Conservation (phyloP, 345 rosid species). For the Turnera subulata region DNA sequence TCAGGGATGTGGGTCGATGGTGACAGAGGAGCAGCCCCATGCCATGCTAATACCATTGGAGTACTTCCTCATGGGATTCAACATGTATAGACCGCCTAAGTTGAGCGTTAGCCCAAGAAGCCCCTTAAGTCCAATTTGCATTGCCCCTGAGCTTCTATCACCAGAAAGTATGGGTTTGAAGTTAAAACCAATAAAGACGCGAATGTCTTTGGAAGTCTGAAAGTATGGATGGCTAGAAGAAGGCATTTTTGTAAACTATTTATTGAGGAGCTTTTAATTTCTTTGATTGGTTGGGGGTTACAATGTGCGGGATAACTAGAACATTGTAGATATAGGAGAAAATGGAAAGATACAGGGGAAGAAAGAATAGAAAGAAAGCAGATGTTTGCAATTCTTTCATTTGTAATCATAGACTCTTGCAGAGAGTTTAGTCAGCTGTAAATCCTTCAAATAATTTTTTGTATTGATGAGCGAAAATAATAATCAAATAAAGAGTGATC, state of each 20-base stretch:
- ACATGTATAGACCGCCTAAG: constrained; percentile 62
- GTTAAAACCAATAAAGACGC: constrained; percentile 89
- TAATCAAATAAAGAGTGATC: background rate
- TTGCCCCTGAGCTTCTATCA: constrained; percentile 89
- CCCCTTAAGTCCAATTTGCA: constrained; percentile 73
- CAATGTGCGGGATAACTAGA: constrained; percentile 13
- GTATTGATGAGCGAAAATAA: constrained; percentile 20
- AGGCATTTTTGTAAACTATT: constrained; percentile 18
- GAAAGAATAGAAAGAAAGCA: constrained; percentile 17
- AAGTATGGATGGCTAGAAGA: background rate
- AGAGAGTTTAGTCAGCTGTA: constrained; percentile 17
- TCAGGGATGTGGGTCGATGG: constrained; percentile 92
- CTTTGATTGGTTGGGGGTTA: constrained; percentile 13
- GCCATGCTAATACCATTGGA: constrained; percentile 96
- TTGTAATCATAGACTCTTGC: constrained; percentile 18
- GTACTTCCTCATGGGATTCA: constrained; percentile 80
- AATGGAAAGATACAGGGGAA: constrained; percentile 8
- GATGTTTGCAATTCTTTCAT: constrained; percentile 31
- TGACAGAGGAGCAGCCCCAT: constrained; percentile 95
- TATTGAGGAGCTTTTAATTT: constrained; percentile 15
- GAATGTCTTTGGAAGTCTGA: constrained; percentile 20
- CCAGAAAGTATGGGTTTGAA: constrained; percentile 99
- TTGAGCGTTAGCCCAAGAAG: constrained; percentile 83
- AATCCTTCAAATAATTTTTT: constrained; percentile 29
- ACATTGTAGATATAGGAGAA: constrained; percentile 32